These are phyloP conservation scores for Chondrostereum purpureum DNA, from an alignment of 1,284 basidiomycete species.

Conservation along the genomic window DNA sequence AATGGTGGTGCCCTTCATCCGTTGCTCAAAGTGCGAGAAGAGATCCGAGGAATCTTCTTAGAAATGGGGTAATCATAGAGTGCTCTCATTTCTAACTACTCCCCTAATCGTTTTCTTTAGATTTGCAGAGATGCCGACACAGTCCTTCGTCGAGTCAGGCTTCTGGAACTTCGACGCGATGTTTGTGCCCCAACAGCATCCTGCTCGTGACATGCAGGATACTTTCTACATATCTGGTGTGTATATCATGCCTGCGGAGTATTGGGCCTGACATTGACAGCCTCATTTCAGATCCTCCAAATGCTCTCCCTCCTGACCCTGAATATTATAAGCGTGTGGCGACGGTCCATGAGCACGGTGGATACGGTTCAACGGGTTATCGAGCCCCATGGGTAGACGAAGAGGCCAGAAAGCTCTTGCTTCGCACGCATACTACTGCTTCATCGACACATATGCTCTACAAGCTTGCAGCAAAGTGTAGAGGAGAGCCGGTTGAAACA, in stretches of 20 bases:
- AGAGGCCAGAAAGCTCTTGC: slow-evolving; percentile 87
- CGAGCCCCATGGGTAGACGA: slow-evolving; percentile 93
- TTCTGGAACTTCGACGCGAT: slow-evolving; percentile 99
- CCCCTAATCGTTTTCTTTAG: slow-evolving; percentile 31
- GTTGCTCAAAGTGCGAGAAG: slow-evolving; percentile 95
- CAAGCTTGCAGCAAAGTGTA: slow-evolving; percentile 75
- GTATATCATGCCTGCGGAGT: slow-evolving; percentile 13
- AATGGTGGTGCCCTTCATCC: slow-evolving; percentile 92
- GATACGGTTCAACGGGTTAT: slow-evolving; percentile 95
- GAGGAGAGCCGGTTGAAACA: slow-evolving; percentile 49
- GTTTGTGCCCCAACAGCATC: slow-evolving; percentile 99
- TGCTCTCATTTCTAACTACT: slow-evolving; percentile 1
- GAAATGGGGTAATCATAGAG: slow-evolving; percentile 84
- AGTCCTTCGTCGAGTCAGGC: slow-evolving; percentile 93
- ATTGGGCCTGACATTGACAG: background rate
- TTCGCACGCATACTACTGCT: slow-evolving; percentile 97
- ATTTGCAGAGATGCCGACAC: slow-evolving; percentile 99
- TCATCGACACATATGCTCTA: slow-evolving; percentile 95
- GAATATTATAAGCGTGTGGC: slow-evolving; percentile 91
- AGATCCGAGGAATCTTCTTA: slow-evolving; percentile 97
- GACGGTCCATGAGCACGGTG: slow-evolving; percentile 84
- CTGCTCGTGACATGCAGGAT: slow-evolving; percentile 96
- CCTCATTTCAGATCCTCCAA: slow-evolving; percentile 70
- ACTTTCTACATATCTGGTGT: slow-evolving; percentile 96
- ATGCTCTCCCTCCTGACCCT: slow-evolving; percentile 71